These are phyloP conservation scores for Rhododendron kiyosumense DNA, from an alignment of 148 eudicot genomes.

Conservation along the genomic window DNA sequence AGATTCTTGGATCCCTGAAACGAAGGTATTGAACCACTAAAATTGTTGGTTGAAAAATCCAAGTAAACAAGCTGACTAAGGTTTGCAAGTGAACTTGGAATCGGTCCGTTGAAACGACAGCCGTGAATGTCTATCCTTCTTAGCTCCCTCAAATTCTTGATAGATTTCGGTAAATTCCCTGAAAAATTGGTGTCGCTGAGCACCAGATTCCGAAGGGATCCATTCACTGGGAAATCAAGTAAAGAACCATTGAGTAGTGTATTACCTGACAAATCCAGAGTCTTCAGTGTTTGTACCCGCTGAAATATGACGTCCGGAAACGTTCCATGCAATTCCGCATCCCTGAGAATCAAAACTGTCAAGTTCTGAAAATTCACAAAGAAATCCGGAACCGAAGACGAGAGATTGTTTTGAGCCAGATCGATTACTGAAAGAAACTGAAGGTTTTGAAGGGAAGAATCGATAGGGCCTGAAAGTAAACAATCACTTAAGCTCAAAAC, in stretches of 20 bases:
- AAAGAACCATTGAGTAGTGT: conserved; percentile 19
- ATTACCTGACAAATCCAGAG: conserved; percentile 16
- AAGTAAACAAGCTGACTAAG: conserved; percentile 27
- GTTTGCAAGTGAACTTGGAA: conserved; percentile 27
- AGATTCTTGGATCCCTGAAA: conserved; percentile 12
- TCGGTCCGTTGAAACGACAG: conserved; percentile 29
- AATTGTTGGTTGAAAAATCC: neutral
- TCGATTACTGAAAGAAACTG: neutral
- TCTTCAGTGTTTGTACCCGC: neutral
- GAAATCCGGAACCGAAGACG: conserved; percentile 4
- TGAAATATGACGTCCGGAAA: conserved; percentile 6
- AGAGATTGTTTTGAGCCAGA: conserved; percentile 5
- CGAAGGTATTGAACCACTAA: conserved; percentile 28
- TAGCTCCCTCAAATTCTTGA: conserved; percentile 26
- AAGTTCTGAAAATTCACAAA: conserved; percentile 1
- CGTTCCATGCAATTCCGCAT: neutral
- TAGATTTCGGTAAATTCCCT: conserved; percentile 26
- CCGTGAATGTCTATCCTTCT: conserved; percentile 20
- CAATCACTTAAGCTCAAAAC: conserved; percentile 14
- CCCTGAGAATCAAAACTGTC: conserved; percentile 1
- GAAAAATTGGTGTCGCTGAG: conserved; percentile 27
- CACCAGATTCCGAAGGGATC: conserved; percentile 17
- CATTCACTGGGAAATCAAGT: conserved; percentile 4
- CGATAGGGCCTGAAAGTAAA: conserved; percentile 14
- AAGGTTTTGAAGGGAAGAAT: conserved; percentile 2